These are phyloP conservation scores for Xanthoconium stramineum DNA, from an alignment of 768 basidiomycete species.

Conservation along the genomic window DNA sequence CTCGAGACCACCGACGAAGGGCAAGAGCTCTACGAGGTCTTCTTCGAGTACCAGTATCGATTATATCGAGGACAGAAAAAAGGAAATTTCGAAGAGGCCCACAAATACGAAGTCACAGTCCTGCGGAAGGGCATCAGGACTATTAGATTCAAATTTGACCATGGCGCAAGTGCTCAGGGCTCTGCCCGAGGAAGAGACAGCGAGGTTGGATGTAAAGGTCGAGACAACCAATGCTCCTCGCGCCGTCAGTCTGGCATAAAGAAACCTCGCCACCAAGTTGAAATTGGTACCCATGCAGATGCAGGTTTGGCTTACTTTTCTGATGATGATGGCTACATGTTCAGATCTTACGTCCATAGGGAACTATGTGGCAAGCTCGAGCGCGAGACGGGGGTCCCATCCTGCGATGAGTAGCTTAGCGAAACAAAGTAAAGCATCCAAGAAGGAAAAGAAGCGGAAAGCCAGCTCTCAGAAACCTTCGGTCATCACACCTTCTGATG, in stretches of 20 bases:
- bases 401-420: background rate
- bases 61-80: background rate
- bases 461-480: slow-evolving; percentile 20
- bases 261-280: background rate
- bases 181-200: background rate
- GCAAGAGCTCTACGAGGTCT: slow-evolving; percentile 14
- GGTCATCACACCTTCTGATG: slow-evolving; percentile 16
- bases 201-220: background rate
- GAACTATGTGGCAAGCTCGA: background rate
- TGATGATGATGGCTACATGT: background rate
- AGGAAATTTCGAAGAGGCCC: background rate
- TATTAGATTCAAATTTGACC: slow-evolving; percentile 3
- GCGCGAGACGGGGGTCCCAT: background rate
- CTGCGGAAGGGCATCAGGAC: slow-evolving; percentile 1
- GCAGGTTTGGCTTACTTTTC: slow-evolving; percentile 8
- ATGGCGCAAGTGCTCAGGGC: background rate
- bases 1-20: slow-evolving; percentile 8
- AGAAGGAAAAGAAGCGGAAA: slow-evolving; percentile 22
- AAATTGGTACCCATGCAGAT: background rate
- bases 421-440: background rate
- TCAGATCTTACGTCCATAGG: slow-evolving; percentile 2
- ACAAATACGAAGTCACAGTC: background rate
- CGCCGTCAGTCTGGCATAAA: background rate
- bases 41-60: slow-evolving; percentile 20
- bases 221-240: background rate